Evolutionary conservation across 371 early-diverging fungal species (phyloP).

Genomic region (Catenaria anguillulae): DNA sequence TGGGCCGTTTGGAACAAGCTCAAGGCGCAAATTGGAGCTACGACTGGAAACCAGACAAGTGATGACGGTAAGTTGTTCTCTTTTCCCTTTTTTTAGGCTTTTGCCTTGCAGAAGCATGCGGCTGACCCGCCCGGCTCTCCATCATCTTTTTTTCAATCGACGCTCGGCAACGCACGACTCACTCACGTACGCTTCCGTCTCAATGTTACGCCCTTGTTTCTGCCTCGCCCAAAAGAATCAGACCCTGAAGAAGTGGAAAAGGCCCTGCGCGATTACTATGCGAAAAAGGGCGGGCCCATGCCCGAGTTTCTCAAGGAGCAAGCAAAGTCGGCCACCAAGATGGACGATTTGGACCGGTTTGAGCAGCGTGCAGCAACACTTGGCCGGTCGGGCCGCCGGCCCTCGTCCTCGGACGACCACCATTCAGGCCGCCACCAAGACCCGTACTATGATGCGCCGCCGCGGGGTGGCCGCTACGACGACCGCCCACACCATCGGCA

Average conservation of each 20-base stretch:
- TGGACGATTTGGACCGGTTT: not conserved
- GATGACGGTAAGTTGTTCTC: not conserved
- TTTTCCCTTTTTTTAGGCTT: no score
- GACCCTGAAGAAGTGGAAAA: conserved; percentile 5
- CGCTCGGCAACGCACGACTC: not conserved
- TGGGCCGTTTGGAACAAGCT: conserved; percentile 1
- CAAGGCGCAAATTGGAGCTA: not conserved
- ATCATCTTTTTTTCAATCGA: not conserved
- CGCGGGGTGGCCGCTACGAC: no score
- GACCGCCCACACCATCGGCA: no score
- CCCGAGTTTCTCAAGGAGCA: conserved; percentile 3
- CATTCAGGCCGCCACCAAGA: no score
- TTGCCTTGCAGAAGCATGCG: no score
- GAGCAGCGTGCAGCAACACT: not conserved
- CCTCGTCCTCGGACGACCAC: no score
- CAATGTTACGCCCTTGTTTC: no score
- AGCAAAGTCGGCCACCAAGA: not conserved
- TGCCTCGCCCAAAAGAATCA: not conserved
- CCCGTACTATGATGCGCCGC: no score
- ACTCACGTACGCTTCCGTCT: no score
- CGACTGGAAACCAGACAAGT: not conserved
- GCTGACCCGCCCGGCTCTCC: no score
- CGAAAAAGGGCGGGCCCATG: conserved; percentile 6
- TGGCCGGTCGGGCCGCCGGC: not conserved
- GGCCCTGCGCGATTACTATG: conserved; percentile 7